A percentile compares a stretch with the other conserved stretches of the same genome.
Evolutionary conservation across 2,329 filamentous ascomycete genomes (phyloP).

Genomic region (Aspergillus nomiae): DNA sequence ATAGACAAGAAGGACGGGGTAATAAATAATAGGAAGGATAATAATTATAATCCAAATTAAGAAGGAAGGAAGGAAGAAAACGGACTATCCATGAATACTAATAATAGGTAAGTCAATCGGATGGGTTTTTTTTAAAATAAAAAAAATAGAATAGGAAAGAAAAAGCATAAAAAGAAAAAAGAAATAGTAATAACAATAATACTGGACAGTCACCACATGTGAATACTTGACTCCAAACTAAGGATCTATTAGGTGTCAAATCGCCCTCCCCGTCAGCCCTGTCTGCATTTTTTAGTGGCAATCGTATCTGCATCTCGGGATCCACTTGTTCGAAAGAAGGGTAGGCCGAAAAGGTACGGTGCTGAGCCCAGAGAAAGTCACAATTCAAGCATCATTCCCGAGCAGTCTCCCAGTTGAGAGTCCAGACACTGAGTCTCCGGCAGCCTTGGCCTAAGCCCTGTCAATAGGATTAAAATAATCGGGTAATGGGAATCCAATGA

Average conservation of each 20-base stretch:
- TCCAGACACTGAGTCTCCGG: slow-evolving; percentile 4
- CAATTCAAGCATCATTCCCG: not conserved
- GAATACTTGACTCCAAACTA: not conserved
- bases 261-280: slow-evolving; percentile 5
- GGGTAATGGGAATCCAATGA: not conserved
- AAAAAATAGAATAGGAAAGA: not conserved
- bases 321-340: slow-evolving; percentile 3
- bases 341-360: not conserved
- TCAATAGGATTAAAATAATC: not conserved
- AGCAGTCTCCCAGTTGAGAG: not conserved
- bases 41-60: not conserved
- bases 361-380: not conserved
- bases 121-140: not conserved
- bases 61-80: not conserved
- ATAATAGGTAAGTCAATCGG: not conserved
- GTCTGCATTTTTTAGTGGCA: slow-evolving; percentile 8
- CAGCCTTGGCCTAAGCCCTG: slow-evolving; percentile 6
- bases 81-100: not conserved
- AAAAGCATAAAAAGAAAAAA: not conserved
- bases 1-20: slow-evolving; percentile 16
- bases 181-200: not conserved
- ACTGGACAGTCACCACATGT: not conserved
- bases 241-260: slow-evolving; percentile 1
- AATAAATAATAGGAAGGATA: slow-evolving; percentile 10
- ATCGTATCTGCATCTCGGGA: slow-evolving; percentile 5